phyloP scores from a whole-genome alignment of 1,284 basidiomycete genomes.

The Exobasidium cylindrosporum region DNA sequence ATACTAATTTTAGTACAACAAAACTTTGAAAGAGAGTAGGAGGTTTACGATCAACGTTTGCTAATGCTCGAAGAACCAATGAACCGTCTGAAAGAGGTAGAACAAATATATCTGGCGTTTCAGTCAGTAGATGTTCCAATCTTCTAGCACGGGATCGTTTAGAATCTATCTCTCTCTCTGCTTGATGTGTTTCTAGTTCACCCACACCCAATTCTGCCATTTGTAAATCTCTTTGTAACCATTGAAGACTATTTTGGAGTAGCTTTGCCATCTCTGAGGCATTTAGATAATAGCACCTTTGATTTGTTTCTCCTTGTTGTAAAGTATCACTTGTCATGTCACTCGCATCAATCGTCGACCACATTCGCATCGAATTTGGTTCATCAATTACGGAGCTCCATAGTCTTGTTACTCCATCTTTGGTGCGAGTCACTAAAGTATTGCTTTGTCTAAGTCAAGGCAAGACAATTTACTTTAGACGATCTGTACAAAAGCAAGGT shows the following conservation, averaged over 20 bases:
- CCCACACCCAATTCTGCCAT: slow-evolving; percentile 15
- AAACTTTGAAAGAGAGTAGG: slow-evolving; percentile 35
- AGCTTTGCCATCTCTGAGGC: not conserved
- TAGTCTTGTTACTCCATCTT: slow-evolving; percentile 32
- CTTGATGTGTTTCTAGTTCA: slow-evolving; percentile 3
- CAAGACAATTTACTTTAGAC: no score
- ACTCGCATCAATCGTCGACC: not conserved
- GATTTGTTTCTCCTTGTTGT: not conserved
- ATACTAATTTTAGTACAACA: slow-evolving; percentile 27
- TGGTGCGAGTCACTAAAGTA: slow-evolving; percentile 28
- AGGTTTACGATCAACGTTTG: slow-evolving; percentile 38
- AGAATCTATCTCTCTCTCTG: slow-evolving; percentile 27
- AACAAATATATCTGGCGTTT: slow-evolving; percentile 40
- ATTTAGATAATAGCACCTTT: not conserved
- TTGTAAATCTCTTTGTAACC: not conserved
- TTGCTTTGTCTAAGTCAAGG: slow-evolving; percentile 32
- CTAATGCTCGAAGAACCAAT: slow-evolving; percentile 31
- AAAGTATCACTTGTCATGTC: not conserved
- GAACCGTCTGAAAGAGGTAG: slow-evolving; percentile 22
- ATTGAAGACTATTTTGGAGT: not conserved
- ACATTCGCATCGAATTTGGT: slow-evolving; percentile 24
- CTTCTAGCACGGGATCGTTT: slow-evolving; percentile 28
- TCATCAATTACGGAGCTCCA: slow-evolving; percentile 45
- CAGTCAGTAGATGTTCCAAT: slow-evolving; percentile 33
- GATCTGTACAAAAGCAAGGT: no score